Conservation (phyloP, 176 grass and related monocot genomes). For the Carex kokanica region DNA sequence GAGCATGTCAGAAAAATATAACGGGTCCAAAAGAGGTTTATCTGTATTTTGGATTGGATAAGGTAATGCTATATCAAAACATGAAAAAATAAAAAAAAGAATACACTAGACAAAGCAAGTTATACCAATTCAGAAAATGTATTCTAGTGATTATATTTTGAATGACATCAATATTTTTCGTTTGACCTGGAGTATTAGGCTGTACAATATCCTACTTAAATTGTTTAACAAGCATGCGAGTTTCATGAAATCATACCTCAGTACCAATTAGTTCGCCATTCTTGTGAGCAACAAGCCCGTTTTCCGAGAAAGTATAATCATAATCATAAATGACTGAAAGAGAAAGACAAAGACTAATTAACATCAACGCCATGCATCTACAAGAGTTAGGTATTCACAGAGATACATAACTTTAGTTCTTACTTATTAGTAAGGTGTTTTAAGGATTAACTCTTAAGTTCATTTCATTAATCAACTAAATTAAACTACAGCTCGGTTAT, state of each 20-base stretch:
- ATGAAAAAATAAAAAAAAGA: too few relatives aligned
- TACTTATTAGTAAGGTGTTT: not conserved
- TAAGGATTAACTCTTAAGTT: not conserved
- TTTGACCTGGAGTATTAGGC: not conserved
- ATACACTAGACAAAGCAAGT: too few relatives aligned
- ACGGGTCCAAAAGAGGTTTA: too few relatives aligned
- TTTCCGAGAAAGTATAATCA: slow-evolving; percentile 86
- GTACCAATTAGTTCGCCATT: slow-evolving; percentile 69
- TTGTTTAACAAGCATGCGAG: not conserved
- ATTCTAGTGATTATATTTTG: too few relatives aligned
- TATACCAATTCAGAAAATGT: too few relatives aligned
- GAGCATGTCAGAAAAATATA: too few relatives aligned
- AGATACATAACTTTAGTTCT: not conserved
- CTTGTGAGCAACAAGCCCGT: slow-evolving; percentile 86
- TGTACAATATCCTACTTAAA: not conserved
- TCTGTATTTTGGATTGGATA: too few relatives aligned
- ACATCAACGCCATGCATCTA: not conserved
- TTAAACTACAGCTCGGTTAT: not conserved
- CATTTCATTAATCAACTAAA: not conserved
- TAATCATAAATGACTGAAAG: slow-evolving; percentile 69
- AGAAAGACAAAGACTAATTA: not conserved
- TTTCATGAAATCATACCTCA: slow-evolving; percentile 42
- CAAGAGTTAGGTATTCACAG: not conserved
- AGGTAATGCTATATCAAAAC: too few relatives aligned
- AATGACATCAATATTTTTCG: not conserved